Conservation (phyloP, 805 yeast genomes). For the Yamadazyma insecticola region DNA sequence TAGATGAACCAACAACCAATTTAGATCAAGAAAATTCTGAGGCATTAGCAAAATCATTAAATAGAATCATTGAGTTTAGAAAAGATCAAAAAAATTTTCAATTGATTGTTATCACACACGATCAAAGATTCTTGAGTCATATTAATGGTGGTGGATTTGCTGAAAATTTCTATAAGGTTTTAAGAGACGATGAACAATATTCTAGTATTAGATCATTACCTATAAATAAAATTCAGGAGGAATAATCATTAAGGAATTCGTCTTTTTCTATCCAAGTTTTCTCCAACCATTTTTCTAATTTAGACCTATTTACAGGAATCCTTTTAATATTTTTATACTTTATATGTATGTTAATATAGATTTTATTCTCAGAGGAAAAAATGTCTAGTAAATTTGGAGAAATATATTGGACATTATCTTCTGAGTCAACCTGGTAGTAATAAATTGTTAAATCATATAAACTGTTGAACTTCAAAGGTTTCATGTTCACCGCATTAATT, state of each 20-base stretch:
- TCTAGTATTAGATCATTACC: constrained; percentile 61
- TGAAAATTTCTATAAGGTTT: constrained; percentile 79
- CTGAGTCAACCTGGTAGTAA: constrained; percentile 22
- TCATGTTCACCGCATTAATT: constrained; percentile 35
- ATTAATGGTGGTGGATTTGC: constrained; percentile 84
- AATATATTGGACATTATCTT: constrained; percentile 3
- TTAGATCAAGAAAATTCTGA: constrained; percentile 86
- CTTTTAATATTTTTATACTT: constrained; percentile 42
- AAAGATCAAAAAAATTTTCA: constrained; percentile 84
- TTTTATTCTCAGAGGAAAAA: constrained; percentile 23
- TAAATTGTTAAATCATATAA: constrained; percentile 55
- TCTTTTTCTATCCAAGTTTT: constrained; percentile 71
- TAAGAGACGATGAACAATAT: constrained; percentile 75
- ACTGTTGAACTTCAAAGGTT: constrained; percentile 32
- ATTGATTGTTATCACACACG: constrained; percentile 93
- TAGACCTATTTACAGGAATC: constrained; percentile 49
- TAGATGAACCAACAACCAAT: constrained; percentile 98
- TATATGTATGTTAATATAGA: constrained; percentile 43
- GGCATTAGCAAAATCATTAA: constrained; percentile 76
- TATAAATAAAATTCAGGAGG: constrained; percentile 13
- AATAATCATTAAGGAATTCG: constrained; percentile 11
- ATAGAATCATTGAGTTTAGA: constrained; percentile 69
- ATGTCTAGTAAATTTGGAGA: constrained; percentile 29
- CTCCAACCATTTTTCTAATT: constrained; percentile 74
- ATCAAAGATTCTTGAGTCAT: constrained; percentile 79